Conservation (phyloP, 1,284 basidiomycete species). For the Marasmius oreades region DNA sequence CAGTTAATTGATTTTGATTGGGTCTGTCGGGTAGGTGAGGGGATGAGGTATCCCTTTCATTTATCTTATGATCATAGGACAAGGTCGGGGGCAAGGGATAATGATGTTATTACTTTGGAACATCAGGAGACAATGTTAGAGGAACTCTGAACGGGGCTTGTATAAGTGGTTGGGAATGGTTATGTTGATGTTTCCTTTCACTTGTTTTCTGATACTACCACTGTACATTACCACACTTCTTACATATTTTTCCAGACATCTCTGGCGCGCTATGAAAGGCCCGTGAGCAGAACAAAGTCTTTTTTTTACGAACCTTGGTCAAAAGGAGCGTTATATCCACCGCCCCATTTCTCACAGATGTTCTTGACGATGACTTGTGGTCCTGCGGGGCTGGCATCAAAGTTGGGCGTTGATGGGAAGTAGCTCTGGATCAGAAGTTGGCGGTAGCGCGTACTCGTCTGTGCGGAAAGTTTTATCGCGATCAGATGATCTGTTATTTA, state of each 20-base stretch:
- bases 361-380: conserved; percentile 52
- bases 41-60: conserved; percentile 12
- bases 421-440: conserved; percentile 41
- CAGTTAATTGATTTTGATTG: conserved; percentile 15
- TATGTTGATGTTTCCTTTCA: no score
- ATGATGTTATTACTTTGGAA: conserved; percentile 4
- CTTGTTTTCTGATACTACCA: not conserved
- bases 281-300: conserved; percentile 15
- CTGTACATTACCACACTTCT: not conserved
- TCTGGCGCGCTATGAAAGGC: no score
- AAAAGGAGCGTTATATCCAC: conserved; percentile 66
- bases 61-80: not conserved
- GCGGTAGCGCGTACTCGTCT: no score
- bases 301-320: conserved; percentile 64
- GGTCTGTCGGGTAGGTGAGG: conserved; percentile 4
- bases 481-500: no score
- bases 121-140: conserved; percentile 10
- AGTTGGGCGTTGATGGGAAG: conserved; percentile 72
- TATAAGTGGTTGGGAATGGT: not conserved
- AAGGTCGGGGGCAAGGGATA: conserved; percentile 2
- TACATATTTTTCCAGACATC: no score
- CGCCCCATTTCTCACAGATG: conserved; percentile 44
- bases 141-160: not conserved
- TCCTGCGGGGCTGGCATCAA: conserved; percentile 49
- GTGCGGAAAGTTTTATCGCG: no score